Evolutionary conservation across 169 alveolate genomes (phyloP).

Genomic region (Amoebophrya sp.): DNA sequence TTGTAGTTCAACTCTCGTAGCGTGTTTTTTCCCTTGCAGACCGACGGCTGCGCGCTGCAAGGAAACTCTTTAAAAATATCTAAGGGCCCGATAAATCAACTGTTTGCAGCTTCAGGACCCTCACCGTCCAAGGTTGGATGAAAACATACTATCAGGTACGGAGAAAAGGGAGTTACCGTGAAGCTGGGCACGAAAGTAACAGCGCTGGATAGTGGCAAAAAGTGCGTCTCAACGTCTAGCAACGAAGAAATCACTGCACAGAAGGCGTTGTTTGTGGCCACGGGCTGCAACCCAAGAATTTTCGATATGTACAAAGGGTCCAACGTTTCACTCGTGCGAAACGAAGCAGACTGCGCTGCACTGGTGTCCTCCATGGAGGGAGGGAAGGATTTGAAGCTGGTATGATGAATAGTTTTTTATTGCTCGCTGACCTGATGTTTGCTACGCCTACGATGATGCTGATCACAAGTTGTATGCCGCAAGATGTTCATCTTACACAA

Average conservation of each 20-base stretch:
- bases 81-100: too few species aligned
- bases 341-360: constrained; percentile 9
- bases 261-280: not conserved
- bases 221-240: not conserved
- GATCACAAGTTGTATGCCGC: too few species aligned
- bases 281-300: not conserved
- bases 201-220: not conserved
- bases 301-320: not conserved
- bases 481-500: too few species aligned
- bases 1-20: too few species aligned
- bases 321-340: not conserved
- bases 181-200: not conserved
- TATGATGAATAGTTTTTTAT: not conserved
- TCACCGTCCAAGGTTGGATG: too few species aligned
- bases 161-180: not conserved
- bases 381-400: not conserved
- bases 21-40: too few species aligned
- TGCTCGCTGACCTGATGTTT: too few species aligned
- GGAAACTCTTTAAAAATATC: too few species aligned
- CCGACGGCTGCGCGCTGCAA: too few species aligned
- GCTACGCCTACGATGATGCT: too few species aligned
- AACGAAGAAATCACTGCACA: not conserved
- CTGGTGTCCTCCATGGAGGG: not conserved
- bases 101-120: too few species aligned
- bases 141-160: too few species aligned